A percentile compares a stretch with the other conserved stretches of the same genome.
These are phyloP conservation scores for Aspergillus bombycis DNA, from an alignment of 2,329 filamentous ascomycete species.

Conservation along the genomic window DNA sequence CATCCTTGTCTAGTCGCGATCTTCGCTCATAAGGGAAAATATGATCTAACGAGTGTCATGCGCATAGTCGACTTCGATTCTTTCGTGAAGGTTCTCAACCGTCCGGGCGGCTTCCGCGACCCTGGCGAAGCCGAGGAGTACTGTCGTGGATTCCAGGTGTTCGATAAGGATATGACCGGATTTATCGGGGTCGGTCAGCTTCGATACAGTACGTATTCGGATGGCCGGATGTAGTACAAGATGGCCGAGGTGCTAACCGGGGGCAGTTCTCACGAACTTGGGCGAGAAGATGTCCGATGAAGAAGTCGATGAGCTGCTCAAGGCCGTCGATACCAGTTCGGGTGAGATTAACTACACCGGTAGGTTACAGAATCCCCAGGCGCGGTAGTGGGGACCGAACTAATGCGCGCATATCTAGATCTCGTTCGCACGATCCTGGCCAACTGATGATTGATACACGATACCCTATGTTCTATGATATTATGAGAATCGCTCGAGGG, in stretches of 20 bases:
- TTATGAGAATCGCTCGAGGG: conserved; percentile 9
- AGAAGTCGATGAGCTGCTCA: conserved; percentile 97
- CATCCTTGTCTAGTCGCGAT: background rate
- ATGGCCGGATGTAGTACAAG: background rate
- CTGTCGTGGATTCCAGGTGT: conserved; percentile 97
- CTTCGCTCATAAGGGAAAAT: background rate
- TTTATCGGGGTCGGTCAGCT: conserved; percentile 98
- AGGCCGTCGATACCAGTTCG: conserved; percentile 93
- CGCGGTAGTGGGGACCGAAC: background rate
- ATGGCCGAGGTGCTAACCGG: conserved; percentile 3
- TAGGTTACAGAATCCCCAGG: conserved; percentile 50
- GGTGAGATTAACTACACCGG: conserved; percentile 98
- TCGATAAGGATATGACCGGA: conserved; percentile 98
- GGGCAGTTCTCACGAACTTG: conserved; percentile 82
- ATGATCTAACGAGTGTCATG: background rate
- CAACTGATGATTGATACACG: conserved; percentile 62
- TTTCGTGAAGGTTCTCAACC: conserved; percentile 95
- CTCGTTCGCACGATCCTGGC: conserved; percentile 85
- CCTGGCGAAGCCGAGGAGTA: conserved; percentile 98
- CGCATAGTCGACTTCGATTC: conserved; percentile 90
- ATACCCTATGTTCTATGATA: conserved; percentile 31
- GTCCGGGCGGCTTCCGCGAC: conserved; percentile 96
- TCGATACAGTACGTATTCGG: conserved; percentile 68
- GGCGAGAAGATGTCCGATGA: conserved; percentile 99
- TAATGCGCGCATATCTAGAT: conserved; percentile 52